A percentile compares a stretch with the other conserved stretches of the same genome.
Evolutionary conservation across 257 asterid species (phyloP).

Genomic region (Catharanthus roseus): DNA sequence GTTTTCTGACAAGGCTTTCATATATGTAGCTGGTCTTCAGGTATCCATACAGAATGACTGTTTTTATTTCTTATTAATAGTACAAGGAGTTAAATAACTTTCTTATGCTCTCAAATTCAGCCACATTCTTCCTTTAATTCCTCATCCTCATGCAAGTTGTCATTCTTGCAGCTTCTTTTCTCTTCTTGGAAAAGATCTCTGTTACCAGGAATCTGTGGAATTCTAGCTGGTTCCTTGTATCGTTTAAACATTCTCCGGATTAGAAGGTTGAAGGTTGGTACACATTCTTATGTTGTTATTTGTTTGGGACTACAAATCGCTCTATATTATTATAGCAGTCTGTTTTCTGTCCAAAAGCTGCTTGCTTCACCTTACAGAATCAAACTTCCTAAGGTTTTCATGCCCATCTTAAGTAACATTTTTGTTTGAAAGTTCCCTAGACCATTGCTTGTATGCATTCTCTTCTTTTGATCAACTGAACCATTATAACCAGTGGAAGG

Average conservation of each 20-base stretch:
- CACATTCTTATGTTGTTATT: neutral
- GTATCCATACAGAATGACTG: constrained; percentile 24
- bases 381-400: neutral
- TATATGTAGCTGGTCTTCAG: constrained; percentile 98
- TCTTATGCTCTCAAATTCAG: neutral
- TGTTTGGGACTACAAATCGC: neutral
- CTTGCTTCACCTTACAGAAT: neutral
- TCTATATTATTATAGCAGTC: neutral
- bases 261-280: constrained; percentile 72
- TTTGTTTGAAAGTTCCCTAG: no score
- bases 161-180: constrained; percentile 66
- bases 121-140: constrained; percentile 9
- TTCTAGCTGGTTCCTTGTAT: constrained; percentile 86
- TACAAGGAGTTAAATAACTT: neutral
- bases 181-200: constrained; percentile 97
- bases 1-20: constrained; percentile 94
- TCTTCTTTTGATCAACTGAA: constrained; percentile 3
- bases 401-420: neutral
- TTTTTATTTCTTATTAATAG: constrained; percentile 5
- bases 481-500: no score
- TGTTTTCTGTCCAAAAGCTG: neutral
- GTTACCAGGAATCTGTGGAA: constrained; percentile 93
- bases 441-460: neutral
- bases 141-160: constrained; percentile 12
- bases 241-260: constrained; percentile 65